Percentiles rank a stretch among this genome's conserved stretches.
Conservation (phyloP, 2,329 filamentous ascomycete genomes). For the Alternaria viburni region DNA sequence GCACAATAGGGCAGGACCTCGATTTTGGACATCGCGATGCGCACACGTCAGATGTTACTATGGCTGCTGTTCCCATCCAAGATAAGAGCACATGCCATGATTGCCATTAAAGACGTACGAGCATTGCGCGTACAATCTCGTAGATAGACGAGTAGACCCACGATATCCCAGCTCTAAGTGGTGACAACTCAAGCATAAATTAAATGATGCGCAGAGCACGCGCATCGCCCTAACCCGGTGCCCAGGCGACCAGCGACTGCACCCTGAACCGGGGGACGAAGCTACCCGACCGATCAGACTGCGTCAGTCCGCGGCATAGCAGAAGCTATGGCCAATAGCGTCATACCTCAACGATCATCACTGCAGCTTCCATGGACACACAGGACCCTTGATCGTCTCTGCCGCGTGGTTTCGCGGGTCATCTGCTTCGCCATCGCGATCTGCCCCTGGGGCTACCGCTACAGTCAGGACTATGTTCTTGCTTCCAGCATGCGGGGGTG, state of each 20-base stretch:
- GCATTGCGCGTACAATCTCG: not conserved
- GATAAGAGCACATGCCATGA: not conserved
- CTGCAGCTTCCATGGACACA: not conserved
- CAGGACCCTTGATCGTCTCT: slow-evolving; percentile 8
- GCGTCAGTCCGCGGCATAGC: not conserved
- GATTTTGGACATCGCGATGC: not conserved
- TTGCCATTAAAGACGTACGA: not conserved
- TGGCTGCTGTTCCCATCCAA: not conserved
- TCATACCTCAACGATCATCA: slow-evolving; percentile 5
- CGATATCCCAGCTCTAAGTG: not conserved
- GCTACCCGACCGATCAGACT: slow-evolving; percentile 1
- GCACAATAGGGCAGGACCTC: not conserved
- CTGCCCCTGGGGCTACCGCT: not conserved
- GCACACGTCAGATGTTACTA: not conserved
- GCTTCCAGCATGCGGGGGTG: slow-evolving; percentile 1
- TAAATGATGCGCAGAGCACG: not conserved
- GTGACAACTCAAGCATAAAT: not conserved
- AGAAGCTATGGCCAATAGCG: slow-evolving; percentile 13
- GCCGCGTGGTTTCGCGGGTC: slow-evolving; percentile 2
- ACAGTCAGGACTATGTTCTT: not conserved
- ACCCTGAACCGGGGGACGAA: not conserved
- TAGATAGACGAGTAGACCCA: not conserved
- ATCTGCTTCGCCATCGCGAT: slow-evolving; percentile 4
- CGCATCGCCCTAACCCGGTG: not conserved
- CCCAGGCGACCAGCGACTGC: not conserved